These are phyloP conservation scores for Pleurotus salmoneostramineus DNA, from an alignment of 768 basidiomycete genomes.

Conservation along the genomic window DNA sequence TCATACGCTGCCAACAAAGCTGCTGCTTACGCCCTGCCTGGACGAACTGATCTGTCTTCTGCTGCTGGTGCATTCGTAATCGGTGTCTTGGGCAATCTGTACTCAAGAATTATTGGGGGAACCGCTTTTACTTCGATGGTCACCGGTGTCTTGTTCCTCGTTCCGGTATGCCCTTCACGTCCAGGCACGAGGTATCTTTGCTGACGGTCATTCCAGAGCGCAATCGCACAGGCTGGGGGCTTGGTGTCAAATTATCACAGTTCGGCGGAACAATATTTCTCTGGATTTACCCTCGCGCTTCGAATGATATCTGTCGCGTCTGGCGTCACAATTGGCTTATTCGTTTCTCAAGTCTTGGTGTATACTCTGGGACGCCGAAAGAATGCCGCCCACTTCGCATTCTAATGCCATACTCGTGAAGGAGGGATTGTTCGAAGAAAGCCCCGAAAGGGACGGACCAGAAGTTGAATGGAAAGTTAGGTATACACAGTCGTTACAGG, in stretches of 20 bases:
- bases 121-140: conserved; percentile 91
- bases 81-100: conserved; percentile 78
- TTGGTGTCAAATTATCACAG: conserved; percentile 56
- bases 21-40: conserved; percentile 56
- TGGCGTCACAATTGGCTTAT: conserved; percentile 82
- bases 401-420: conserved; percentile 31
- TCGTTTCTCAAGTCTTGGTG: conserved; percentile 75
- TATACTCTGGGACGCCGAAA: conserved; percentile 75
- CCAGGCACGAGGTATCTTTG: neutral
- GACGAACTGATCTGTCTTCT: conserved; percentile 69
- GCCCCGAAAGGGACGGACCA: neutral
- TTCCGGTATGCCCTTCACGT: conserved; percentile 56
- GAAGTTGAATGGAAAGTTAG: neutral
- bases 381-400: conserved; percentile 71
- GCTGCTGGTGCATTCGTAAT: conserved; percentile 77
- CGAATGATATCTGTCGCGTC: conserved; percentile 83
- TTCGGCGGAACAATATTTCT: conserved; percentile 68
- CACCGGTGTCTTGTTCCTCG: conserved; percentile 88
- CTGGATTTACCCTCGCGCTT: conserved; percentile 74
- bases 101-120: conserved; percentile 69
- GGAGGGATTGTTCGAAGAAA: neutral
- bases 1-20: conserved; percentile 70
- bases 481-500: too few relatives aligned
- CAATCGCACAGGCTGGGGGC: conserved; percentile 72
- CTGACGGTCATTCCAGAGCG: conserved; percentile 42